These are phyloP conservation scores for Sporothrix protearum DNA, from an alignment of 2,329 filamentous ascomycete species.

Conservation along the genomic window DNA sequence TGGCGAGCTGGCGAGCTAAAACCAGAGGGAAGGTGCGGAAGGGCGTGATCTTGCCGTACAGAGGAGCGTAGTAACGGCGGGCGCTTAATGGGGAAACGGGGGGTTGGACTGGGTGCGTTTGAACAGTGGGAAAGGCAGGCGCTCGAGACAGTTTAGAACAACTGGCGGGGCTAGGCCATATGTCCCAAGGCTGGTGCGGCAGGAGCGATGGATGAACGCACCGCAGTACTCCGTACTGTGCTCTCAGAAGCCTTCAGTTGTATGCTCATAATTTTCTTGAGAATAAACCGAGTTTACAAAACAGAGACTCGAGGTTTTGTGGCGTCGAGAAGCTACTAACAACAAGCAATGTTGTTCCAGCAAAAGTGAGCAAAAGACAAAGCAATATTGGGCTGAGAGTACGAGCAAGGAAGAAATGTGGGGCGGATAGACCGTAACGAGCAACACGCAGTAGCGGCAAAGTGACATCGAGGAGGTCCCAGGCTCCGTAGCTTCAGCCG, in stretches of 20 bases:
- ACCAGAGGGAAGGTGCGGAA: neutral
- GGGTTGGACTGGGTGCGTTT: neutral
- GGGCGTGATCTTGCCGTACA: conserved; percentile 2
- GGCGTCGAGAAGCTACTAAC: neutral
- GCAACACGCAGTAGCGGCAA: conserved; percentile 7
- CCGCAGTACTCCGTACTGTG: neutral
- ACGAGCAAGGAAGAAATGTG: neutral
- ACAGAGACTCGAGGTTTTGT: neutral
- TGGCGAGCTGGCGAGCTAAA: conserved; percentile 10
- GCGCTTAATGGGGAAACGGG: conserved; percentile 11
- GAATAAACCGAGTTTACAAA: neutral
- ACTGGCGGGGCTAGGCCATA: neutral
- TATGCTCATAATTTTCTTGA: neutral
- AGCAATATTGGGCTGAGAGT: neutral
- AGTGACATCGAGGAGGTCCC: neutral
- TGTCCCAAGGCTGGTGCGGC: neutral
- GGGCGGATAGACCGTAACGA: neutral
- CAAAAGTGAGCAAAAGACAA: neutral
- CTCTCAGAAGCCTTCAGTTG: neutral
- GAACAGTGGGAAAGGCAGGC: conserved; percentile 4
- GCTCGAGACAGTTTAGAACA: neutral
- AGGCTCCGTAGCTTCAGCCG: neutral
- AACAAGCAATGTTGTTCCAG: neutral
- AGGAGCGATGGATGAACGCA: neutral
- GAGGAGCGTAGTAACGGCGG: conserved; percentile 1